Conservation (phyloP, 768 basidiomycete species). For the Candolleomyces eurysporus region DNA sequence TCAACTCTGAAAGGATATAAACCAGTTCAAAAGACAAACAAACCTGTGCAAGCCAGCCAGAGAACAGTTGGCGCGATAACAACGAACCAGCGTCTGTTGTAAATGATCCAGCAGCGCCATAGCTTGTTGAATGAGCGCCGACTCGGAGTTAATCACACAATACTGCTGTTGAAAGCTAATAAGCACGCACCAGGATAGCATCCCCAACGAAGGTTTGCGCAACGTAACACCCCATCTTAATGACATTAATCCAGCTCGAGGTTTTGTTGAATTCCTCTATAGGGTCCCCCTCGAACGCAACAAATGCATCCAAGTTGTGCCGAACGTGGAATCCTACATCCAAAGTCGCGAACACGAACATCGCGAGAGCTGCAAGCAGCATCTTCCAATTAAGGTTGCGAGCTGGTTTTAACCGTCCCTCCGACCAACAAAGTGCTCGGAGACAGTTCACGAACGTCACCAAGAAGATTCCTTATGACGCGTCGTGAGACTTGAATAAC, state of each 20-base stretch:
- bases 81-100: conserved; percentile 28
- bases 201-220: conserved; percentile 44
- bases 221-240: conserved; percentile 40
- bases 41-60: conserved; percentile 37
- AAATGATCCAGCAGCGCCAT: conserved; percentile 38
- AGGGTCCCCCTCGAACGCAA: conserved; percentile 31
- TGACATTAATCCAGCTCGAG: conserved; percentile 38
- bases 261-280: conserved; percentile 32
- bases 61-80: conserved; percentile 27
- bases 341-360: conserved; percentile 39
- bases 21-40: conserved; percentile 1
- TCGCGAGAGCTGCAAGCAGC: conserved; percentile 33
- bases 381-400: conserved; percentile 29
- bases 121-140: conserved; percentile 21
- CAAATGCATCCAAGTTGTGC: conserved; percentile 41
- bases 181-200: conserved; percentile 36
- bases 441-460: conserved; percentile 35
- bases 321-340: conserved; percentile 40
- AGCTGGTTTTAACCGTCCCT: conserved; percentile 25
- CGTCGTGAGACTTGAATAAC: neutral
- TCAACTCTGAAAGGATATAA: neutral
- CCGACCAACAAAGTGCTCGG: conserved; percentile 29
- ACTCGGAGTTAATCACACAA: neutral
- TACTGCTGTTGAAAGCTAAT: neutral
- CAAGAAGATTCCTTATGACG: conserved; percentile 30